Conservation (phyloP, 2,329 filamentous ascomycete genomes). For the Orbilia brochopaga region DNA sequence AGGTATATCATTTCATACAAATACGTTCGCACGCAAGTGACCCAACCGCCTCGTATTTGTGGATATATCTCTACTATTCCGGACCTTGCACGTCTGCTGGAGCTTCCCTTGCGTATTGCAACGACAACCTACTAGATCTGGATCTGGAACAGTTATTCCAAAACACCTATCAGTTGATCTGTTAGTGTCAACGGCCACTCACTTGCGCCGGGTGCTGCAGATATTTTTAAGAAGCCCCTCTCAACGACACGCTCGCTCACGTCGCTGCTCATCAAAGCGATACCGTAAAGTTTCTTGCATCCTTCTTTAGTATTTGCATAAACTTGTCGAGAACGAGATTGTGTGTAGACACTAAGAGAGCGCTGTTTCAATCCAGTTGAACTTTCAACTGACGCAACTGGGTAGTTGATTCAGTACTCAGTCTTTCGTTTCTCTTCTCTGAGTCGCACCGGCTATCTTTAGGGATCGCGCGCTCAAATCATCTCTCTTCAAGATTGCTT, state of each 20-base stretch:
- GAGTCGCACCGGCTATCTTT: too few species aligned
- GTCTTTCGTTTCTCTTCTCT: too few species aligned
- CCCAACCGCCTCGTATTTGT: neutral
- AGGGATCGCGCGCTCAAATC: too few species aligned
- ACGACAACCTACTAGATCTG: neutral
- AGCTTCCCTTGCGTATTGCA: neutral
- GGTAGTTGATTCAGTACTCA: neutral
- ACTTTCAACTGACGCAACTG: constrained; percentile 2
- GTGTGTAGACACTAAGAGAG: too few species aligned
- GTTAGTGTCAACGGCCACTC: constrained; percentile 35
- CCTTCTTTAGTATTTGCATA: neutral
- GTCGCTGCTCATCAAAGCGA: neutral
- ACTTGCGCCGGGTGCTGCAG: constrained; percentile 31
- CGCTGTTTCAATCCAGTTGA: too few species aligned
- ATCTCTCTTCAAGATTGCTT: too few species aligned
- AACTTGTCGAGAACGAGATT: neutral
- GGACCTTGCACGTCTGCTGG: neutral
- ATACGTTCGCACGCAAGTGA: neutral
- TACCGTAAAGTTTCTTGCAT: neutral
- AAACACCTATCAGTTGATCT: constrained; percentile 38
- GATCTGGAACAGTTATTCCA: constrained; percentile 6
- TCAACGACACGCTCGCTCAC: neutral
- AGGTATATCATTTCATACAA: neutral
- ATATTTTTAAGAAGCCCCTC: neutral
- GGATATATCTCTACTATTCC: neutral